phyloP scores from a whole-genome alignment of 73 alveolate genomes.

The Halteria grandinella region DNA sequence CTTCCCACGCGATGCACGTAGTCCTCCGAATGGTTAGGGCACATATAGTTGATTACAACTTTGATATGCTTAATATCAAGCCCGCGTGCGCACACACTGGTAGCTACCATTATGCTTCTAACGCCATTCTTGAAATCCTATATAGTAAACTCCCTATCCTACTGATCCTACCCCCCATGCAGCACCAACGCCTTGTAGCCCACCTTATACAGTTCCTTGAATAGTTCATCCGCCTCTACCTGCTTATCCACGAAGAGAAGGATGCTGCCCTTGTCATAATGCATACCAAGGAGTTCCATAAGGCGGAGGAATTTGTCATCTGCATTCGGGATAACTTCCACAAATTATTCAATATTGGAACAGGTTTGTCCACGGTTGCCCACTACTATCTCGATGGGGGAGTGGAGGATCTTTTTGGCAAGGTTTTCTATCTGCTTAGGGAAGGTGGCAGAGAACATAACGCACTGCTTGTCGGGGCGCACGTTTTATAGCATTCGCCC shows the following conservation, averaged over 20 bases:
- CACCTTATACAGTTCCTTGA: slow-evolving; percentile 86
- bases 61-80: slow-evolving; percentile 93
- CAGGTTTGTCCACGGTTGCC: slow-evolving; percentile 97
- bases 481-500: slow-evolving; percentile 83
- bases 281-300: slow-evolving; percentile 88
- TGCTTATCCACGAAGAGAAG: slow-evolving; percentile 95
- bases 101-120: slow-evolving; percentile 94
- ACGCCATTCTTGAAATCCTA: slow-evolving; percentile 92
- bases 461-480: slow-evolving; percentile 93
- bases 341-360: slow-evolving; percentile 88
- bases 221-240: slow-evolving; percentile 95
- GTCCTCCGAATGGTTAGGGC: slow-evolving; percentile 99
- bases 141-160: slow-evolving; percentile 93
- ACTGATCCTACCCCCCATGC: slow-evolving; percentile 97
- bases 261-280: slow-evolving; percentile 88
- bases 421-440: slow-evolving; percentile 92
- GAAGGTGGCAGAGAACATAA: slow-evolving; percentile 98
- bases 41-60: slow-evolving; percentile 92
- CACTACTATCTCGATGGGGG: slow-evolving; percentile 91
- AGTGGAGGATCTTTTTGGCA: slow-evolving; percentile 88
- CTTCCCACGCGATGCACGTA: slow-evolving; percentile 99
- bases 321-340: slow-evolving; percentile 91
- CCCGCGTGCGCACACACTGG: slow-evolving; percentile 97
- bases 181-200: slow-evolving; percentile 90
- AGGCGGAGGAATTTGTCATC: slow-evolving; percentile 88